These are phyloP conservation scores for Diaporthe sp. DNA, from an alignment of 2,329 filamentous ascomycete genomes.

Conservation along the genomic window DNA sequence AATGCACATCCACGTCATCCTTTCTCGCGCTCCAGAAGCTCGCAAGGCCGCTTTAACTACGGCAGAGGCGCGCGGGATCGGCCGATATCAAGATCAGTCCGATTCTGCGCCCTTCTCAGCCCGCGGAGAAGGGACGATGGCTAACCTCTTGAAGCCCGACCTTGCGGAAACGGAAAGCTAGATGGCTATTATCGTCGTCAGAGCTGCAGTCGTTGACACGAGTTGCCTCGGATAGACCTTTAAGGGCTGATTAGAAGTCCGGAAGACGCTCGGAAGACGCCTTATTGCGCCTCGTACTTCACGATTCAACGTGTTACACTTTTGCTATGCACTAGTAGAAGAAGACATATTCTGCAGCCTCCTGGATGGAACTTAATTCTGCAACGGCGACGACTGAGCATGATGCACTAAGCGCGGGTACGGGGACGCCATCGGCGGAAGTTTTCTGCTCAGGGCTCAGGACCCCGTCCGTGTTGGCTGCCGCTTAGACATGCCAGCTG, in stretches of 20 bases:
- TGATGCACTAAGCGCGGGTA: slow-evolving; percentile 16
- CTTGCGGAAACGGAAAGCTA: slow-evolving; percentile 2
- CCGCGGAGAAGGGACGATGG: slow-evolving; percentile 10
- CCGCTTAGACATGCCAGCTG: slow-evolving; percentile 29
- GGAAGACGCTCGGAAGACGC: slow-evolving; percentile 6
- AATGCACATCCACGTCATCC: slow-evolving; percentile 15
- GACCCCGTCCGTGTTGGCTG: slow-evolving; percentile 17
- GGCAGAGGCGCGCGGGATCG: slow-evolving; percentile 28
- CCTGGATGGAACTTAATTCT: slow-evolving; percentile 1
- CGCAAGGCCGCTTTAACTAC: slow-evolving; percentile 14
- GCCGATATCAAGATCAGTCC: slow-evolving; percentile 24
- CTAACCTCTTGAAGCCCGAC: slow-evolving; percentile 20
- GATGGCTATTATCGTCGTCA: neutral
- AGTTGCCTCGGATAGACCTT: neutral
- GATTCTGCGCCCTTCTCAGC: neutral
- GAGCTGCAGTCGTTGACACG: neutral
- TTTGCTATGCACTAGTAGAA: neutral
- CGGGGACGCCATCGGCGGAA: neutral
- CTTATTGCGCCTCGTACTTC: neutral
- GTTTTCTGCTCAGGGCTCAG: neutral
- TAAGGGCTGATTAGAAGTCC: neutral
- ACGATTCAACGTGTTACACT: slow-evolving; percentile 6
- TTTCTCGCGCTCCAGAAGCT: slow-evolving; percentile 8
- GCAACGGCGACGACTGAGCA: slow-evolving; percentile 12
- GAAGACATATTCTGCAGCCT: neutral